Base-by-base conservation (phyloP, 768 basidiomycete species). In the Auriculariales sp. region DNA sequence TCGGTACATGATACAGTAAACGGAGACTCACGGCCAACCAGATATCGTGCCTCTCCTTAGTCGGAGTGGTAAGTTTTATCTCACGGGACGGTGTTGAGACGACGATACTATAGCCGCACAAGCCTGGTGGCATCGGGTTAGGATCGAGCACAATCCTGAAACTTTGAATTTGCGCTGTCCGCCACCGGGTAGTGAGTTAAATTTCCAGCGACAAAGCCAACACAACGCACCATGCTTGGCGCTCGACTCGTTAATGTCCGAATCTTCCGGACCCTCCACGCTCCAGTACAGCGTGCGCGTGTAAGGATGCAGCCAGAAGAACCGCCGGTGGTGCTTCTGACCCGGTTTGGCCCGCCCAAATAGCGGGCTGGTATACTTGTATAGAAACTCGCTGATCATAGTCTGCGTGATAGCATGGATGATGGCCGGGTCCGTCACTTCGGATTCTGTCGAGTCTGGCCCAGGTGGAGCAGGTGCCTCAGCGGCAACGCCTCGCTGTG, bases 251-350 rank as follows among this genome's bases (percentile, higher is more conserved):
- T 83, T 78, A 15, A 90, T 86, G 56, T 81, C 81, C 32, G 78
- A 77, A 24, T 88, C 87, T 27, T 90, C 92, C 46, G 94, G 95
- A 67, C 98, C 94, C 9, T 81, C 79, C 15, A 87, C 83, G 59
- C 89, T 90, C 95, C 95, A 99, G 64, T 98, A 97, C 52, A 99
- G 59, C 3, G 92, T 97, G 70, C 89, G 90, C 33, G 93, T 98
- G 62, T 98, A 99, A 17, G 95, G 95, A 65, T 98, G 94, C n/a
- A 99, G 82, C 95, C 95, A 99, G 75, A 98, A 95, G 79, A 92
- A 99, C 31, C 95, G 74, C 63, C 79, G 82, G 66, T 99, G 95
- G 47, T 93, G 71, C 62, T 78, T 81, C 62, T 90, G 84, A 19
- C 88, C 88, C 61, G 91, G 77, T 6, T 25, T 25, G 11, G 90